Evolutionary conservation across 495 filamentous ascomycete species (phyloP).

Genomic region (Neurospora tetrasperma): DNA sequence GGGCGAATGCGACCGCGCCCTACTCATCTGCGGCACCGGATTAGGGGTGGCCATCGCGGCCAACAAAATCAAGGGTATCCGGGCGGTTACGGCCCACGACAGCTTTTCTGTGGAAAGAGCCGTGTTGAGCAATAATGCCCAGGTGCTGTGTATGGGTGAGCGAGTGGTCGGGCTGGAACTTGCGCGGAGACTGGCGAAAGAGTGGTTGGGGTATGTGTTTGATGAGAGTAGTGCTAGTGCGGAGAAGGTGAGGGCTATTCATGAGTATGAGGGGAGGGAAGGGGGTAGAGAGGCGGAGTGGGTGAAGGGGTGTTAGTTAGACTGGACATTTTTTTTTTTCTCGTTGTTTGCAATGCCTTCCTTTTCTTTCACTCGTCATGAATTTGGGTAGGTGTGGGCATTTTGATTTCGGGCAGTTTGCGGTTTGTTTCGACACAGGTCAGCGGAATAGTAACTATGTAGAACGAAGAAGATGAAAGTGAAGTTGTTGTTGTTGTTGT

Average conservation of each 20-base stretch:
- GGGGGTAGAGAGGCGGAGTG: constrained; percentile 11
- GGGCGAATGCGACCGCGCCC: constrained; percentile 65
- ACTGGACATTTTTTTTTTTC: neutral
- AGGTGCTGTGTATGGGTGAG: constrained; percentile 84
- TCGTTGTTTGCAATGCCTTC: neutral
- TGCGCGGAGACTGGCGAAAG: constrained; percentile 62
- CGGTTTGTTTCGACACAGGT: neutral
- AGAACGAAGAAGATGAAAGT: neutral
- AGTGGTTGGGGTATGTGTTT: constrained; percentile 77
- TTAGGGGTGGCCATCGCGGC: constrained; percentile 77
- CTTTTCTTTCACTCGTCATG: neutral
- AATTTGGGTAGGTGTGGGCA: neutral
- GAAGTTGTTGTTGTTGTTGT: too few species aligned
- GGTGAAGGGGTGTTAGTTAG: constrained; percentile 12
- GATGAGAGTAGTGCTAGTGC: constrained; percentile 63
- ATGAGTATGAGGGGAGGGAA: constrained; percentile 51
- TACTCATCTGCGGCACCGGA: constrained; percentile 82
- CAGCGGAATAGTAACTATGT: too few species aligned
- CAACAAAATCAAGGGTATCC: constrained; percentile 78
- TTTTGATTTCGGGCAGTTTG: neutral
- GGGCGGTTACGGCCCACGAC: constrained; percentile 82
- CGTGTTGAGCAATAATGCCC: constrained; percentile 75
- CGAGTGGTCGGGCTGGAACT: constrained; percentile 73
- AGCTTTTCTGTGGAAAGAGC: constrained; percentile 74
- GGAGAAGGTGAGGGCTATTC: constrained; percentile 66